Evolutionary conservation across 1,284 basidiomycete genomes (phyloP).

Genomic region (Marasmius fiardii): DNA sequence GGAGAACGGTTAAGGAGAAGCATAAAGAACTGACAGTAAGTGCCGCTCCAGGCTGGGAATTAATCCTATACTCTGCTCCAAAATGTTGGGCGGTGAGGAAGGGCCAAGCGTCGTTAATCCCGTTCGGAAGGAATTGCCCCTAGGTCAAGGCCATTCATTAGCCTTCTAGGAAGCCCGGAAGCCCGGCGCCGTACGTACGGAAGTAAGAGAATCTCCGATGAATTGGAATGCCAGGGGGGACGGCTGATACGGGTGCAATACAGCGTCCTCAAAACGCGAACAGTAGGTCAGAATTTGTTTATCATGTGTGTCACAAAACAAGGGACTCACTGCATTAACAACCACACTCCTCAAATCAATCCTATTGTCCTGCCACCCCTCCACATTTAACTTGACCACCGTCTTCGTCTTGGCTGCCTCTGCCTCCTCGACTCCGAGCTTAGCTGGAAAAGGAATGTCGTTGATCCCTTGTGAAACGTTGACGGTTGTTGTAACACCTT

Average conservation of each 20-base stretch:
- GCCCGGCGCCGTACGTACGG: constrained; percentile 32
- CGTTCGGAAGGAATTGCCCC: constrained; percentile 51
- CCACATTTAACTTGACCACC: constrained; percentile 46
- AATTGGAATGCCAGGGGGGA: constrained; percentile 50
- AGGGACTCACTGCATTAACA: constrained; percentile 40
- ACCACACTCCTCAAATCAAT: constrained; percentile 47
- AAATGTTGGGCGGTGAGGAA: constrained; percentile 50
- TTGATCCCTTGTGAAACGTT: constrained; percentile 49
- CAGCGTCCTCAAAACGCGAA: constrained; percentile 34
- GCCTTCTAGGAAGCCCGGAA: neutral
- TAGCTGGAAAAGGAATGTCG: constrained; percentile 37
- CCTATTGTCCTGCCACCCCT: constrained; percentile 59
- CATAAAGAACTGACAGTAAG: constrained; percentile 32
- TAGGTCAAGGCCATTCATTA: constrained; percentile 19
- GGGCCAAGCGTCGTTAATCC: constrained; percentile 57
- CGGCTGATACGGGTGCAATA: constrained; percentile 42
- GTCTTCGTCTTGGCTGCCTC: constrained; percentile 14
- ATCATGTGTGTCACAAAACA: constrained; percentile 8
- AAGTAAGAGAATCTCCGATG: constrained; percentile 57
- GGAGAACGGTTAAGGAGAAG: neutral
- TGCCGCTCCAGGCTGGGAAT: constrained; percentile 52
- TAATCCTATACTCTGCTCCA: constrained; percentile 49
- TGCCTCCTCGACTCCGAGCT: neutral
- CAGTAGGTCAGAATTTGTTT: neutral
- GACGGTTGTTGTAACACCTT: constrained; percentile 41